Conservation (phyloP, 768 basidiomycete genomes). For the Termitomyces sp. region DNA sequence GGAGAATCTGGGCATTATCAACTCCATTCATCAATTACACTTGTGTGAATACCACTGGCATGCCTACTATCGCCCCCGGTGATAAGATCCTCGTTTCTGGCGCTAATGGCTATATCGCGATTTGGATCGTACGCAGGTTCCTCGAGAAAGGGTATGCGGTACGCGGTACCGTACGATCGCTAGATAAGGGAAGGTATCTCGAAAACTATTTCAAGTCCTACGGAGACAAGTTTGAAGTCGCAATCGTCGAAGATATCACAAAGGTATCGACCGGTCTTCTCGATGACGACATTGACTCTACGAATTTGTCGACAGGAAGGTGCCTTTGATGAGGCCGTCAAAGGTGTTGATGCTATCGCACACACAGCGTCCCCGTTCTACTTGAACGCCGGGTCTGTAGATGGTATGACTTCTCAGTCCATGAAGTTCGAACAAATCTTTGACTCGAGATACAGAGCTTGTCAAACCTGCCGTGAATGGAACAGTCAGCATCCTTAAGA, state of each 20-base stretch:
- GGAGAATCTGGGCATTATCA: background rate
- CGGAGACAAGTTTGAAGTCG: conserved; percentile 21
- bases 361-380: conserved; percentile 61
- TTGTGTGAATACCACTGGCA: background rate
- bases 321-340: conserved; percentile 68
- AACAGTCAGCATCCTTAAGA: conserved; percentile 56
- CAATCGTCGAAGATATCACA: conserved; percentile 20
- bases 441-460: conserved; percentile 35
- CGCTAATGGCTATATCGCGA: conserved; percentile 23
- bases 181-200: conserved; percentile 17
- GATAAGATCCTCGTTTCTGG: conserved; percentile 24
- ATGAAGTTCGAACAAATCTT: background rate
- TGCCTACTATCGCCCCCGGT: conserved; percentile 16
- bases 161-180: conserved; percentile 21
- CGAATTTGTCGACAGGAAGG: conserved; percentile 31
- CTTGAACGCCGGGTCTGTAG: conserved; percentile 32
- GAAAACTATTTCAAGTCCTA: conserved; percentile 16
- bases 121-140: conserved; percentile 22
- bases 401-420: conserved; percentile 6
- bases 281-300: background rate
- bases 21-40: background rate
- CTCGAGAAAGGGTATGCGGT: conserved; percentile 23
- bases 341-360: conserved; percentile 57
- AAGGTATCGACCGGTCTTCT: conserved; percentile 7
- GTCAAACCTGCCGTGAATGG: conserved; percentile 70